Evolutionary conservation across 257 asterid genomes (phyloP).

Genomic region (Gynochthodes officinalis): DNA sequence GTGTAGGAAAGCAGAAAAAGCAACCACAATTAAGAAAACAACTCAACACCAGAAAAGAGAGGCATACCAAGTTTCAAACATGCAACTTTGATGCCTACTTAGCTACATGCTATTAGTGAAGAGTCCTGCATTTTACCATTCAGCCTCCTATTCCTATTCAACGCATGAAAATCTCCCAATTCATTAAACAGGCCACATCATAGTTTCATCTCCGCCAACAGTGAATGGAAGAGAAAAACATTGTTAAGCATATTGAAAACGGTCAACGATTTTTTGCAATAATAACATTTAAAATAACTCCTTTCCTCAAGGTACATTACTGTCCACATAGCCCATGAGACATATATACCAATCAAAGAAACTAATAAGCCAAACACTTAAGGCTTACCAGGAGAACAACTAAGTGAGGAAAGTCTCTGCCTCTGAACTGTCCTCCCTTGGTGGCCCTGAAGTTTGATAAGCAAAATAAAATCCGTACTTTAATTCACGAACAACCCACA

Average conservation of each 20-base stretch:
- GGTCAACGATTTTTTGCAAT: not conserved
- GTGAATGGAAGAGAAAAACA: not conserved
- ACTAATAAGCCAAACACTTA: not conserved
- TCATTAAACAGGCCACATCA: not conserved
- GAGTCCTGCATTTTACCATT: slow-evolving; percentile 1
- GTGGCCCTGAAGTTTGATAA: slow-evolving; percentile 41
- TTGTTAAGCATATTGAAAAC: not conserved
- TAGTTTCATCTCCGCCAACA: not conserved
- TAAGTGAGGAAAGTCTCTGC: slow-evolving; percentile 37
- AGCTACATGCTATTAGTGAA: not conserved
- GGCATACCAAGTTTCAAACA: not conserved
- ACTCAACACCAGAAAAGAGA: not conserved
- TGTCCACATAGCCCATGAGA: too few species aligned
- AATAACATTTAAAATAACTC: not conserved
- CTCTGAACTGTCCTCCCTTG: slow-evolving; percentile 48
- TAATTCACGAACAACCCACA: not conserved
- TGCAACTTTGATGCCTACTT: not conserved
- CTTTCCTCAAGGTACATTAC: not conserved
- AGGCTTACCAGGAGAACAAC: slow-evolving; percentile 54
- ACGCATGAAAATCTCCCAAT: not conserved
- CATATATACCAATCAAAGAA: not conserved
- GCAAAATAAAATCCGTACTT: slow-evolving; percentile 7
- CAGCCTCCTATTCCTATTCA: not conserved
- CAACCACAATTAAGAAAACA: not conserved
- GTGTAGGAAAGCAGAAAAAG: not conserved